phyloP scores from a whole-genome alignment of 2,329 filamentous ascomycete genomes.

The Ceratocystis lukuohia region DNA sequence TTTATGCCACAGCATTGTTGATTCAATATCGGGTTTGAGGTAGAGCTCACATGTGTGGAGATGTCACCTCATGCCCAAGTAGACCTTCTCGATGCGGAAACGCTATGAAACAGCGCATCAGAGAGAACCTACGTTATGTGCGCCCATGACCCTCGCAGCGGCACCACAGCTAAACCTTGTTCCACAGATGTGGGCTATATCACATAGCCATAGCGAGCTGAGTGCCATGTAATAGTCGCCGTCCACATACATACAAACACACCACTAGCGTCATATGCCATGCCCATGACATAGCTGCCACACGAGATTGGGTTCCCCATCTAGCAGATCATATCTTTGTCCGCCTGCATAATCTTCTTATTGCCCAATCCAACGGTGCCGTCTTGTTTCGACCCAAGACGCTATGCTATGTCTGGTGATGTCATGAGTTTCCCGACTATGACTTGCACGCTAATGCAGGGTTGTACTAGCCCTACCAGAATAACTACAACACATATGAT shows the following conservation, averaged over 20 bases:
- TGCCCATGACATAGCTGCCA: background rate
- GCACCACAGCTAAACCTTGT: background rate
- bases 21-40: background rate
- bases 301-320: background rate
- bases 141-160: background rate
- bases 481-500: background rate
- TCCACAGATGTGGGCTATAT: background rate
- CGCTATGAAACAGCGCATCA: background rate
- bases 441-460: constrained; percentile 3
- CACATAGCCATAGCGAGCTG: too few relatives aligned
- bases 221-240: background rate
- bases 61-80: background rate
- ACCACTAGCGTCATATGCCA: background rate
- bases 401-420: constrained; percentile 2
- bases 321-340: background rate
- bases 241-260: background rate
- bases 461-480: constrained; percentile 2
- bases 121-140: too few relatives aligned
- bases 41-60: background rate
- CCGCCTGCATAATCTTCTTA: background rate
- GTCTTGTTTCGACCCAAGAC: background rate
- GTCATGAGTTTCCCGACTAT: background rate
- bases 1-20: background rate
- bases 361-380: background rate
- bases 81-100: background rate